Evolutionary conservation across 176 grass and related monocot genomes (phyloP).

Genomic region (Saccharum officinarum): DNA sequence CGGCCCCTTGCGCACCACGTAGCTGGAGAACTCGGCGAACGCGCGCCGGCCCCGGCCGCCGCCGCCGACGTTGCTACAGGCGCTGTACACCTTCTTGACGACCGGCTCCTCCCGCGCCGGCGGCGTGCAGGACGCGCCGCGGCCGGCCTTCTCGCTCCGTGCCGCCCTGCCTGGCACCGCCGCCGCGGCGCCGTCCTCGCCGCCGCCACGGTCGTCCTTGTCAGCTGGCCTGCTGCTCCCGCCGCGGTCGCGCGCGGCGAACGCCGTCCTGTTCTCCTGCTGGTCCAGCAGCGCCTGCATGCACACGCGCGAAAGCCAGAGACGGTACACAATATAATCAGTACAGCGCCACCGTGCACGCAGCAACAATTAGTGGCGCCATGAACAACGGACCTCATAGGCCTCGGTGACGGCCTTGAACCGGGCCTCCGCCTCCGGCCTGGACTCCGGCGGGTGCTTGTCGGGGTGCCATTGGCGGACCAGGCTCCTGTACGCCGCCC

Average conservation of each 20-base stretch:
- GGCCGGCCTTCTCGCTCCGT: not conserved
- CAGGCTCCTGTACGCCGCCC: slow-evolving; percentile 61
- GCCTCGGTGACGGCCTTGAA: slow-evolving; percentile 90
- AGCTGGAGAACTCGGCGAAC: slow-evolving; percentile 66
- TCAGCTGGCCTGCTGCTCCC: not conserved
- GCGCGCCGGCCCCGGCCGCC: slow-evolving; percentile 11
- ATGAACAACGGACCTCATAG: slow-evolving; percentile 58
- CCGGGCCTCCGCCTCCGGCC: slow-evolving; percentile 57
- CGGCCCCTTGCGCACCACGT: slow-evolving; percentile 74
- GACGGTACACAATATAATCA: not conserved
- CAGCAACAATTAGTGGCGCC: not conserved
- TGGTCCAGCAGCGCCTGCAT: slow-evolving; percentile 64
- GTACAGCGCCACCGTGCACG: not conserved
- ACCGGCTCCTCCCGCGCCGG: slow-evolving; percentile 10
- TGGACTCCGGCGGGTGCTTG: slow-evolving; percentile 80
- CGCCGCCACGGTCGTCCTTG: not conserved
- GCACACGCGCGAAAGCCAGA: not conserved
- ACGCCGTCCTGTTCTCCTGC: slow-evolving; percentile 59
- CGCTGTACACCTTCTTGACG: slow-evolving; percentile 41
- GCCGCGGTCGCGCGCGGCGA: slow-evolving; percentile 1
- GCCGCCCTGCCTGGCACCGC: not conserved
- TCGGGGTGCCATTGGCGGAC: slow-evolving; percentile 89
- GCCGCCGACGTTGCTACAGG: slow-evolving; percentile 11
- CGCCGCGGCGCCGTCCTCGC: not conserved
- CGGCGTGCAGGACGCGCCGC: not conserved